Percentiles rank a stretch among this genome's conserved stretches.
phyloP scores from a whole-genome alignment of 192 early-diverging fungal genomes.

The Mortierella hygrophila region DNA sequence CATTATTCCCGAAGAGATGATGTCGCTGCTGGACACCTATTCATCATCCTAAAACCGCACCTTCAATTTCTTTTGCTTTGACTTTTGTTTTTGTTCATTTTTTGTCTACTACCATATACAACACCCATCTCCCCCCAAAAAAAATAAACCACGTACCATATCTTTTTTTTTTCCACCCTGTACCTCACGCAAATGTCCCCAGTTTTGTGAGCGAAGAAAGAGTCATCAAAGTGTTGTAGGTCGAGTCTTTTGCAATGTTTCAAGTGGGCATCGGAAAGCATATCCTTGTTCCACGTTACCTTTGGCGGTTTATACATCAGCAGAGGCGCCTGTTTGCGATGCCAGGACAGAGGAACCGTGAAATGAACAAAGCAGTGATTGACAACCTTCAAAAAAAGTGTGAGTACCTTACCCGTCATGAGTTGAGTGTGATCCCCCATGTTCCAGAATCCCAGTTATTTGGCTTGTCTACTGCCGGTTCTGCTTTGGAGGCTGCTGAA shows the following conservation, averaged over 20 bases:
- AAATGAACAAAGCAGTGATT: neutral
- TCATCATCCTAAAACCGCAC: slow-evolving; percentile 17
- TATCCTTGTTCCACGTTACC: neutral
- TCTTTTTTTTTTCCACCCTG: neutral
- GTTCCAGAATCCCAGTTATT: neutral
- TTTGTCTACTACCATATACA: neutral
- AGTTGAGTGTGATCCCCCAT: neutral
- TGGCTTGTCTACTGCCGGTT: neutral
- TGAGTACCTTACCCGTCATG: slow-evolving; percentile 1
- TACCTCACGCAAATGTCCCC: neutral
- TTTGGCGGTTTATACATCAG: neutral
- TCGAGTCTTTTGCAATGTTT: too few species aligned
- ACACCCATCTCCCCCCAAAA: neutral
- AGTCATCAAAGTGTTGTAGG: too few species aligned
- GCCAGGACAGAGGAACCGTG: too few species aligned
- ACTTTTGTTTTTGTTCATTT: neutral
- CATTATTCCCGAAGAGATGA: slow-evolving; percentile 56
- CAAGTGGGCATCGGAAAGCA: too few species aligned
- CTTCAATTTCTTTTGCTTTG: neutral
- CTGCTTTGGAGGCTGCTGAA: too few species aligned
- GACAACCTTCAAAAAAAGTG: neutral
- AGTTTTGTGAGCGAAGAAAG: too few species aligned
- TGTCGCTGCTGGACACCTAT: slow-evolving; percentile 58
- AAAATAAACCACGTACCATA: slow-evolving; percentile 5
- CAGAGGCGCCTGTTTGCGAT: neutral